A percentile compares a stretch with the other conserved stretches of the same genome.
These are phyloP conservation scores for Nothophytophthora sp. DNA, from an alignment of 352 stramenopile species.

Conservation along the genomic window DNA sequence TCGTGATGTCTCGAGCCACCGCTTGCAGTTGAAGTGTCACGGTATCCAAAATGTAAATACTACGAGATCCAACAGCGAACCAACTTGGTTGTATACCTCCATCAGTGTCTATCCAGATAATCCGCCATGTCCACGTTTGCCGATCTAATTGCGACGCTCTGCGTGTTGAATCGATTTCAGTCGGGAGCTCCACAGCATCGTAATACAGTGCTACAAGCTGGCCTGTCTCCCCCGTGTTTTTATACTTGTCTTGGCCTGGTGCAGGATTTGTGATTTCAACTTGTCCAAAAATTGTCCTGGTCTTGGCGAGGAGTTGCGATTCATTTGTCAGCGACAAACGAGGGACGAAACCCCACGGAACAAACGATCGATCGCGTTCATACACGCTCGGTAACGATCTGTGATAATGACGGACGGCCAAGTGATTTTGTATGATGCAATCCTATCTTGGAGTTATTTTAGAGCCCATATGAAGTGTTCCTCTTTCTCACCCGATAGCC, in stretches of 20 bases:
- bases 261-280: conserved; percentile 3
- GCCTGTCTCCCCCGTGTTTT: conserved; percentile 2
- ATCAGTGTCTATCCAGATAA: conserved; percentile 8
- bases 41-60: conserved; percentile 9
- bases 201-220: conserved; percentile 6
- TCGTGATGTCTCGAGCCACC: not conserved
- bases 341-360: not conserved
- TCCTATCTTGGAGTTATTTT: not conserved
- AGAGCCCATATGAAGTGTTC: conserved; percentile 10
- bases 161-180: not conserved
- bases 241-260: conserved; percentile 4
- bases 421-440: not conserved
- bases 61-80: conserved; percentile 2
- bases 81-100: conserved; percentile 6
- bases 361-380: conserved; percentile 7
- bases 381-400: conserved; percentile 8
- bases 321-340: conserved; percentile 17
- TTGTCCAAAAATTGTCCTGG: conserved; percentile 2
- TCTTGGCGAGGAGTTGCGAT: conserved; percentile 10
- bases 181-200: not conserved
- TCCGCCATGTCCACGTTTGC: not conserved
- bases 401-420: conserved; percentile 1
- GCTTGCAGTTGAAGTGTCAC: conserved; percentile 6
- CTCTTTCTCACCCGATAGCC: conserved; percentile 6
- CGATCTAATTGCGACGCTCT: not conserved